phyloP scores from a whole-genome alignment of 345 rosid genomes.

The Euclidium syriacum region DNA sequence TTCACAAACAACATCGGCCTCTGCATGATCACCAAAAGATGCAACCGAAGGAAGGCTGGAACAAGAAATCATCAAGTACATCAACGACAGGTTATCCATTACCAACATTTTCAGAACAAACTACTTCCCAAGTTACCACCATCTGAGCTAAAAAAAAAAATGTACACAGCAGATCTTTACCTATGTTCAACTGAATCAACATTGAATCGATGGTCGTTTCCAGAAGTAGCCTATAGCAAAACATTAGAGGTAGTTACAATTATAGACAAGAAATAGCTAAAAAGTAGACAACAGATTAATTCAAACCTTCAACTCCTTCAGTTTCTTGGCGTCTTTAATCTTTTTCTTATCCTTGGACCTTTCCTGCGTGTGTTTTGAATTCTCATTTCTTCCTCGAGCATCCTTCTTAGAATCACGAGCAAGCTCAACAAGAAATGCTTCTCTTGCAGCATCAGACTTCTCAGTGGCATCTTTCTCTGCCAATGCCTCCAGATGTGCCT shows the following conservation, averaged over 20 bases:
- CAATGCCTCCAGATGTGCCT: slow-evolving; percentile 87
- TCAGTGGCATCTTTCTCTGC: slow-evolving; percentile 94
- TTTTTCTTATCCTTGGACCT: slow-evolving; percentile 81
- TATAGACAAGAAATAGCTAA: slow-evolving; percentile 1
- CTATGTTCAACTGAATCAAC: slow-evolving; percentile 45
- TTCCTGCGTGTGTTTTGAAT: slow-evolving; percentile 54
- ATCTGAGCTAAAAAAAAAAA: neutral
- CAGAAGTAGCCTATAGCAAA: slow-evolving; percentile 44
- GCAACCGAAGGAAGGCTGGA: slow-evolving; percentile 57
- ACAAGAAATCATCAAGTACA: slow-evolving; percentile 26
- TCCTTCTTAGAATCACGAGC: slow-evolving; percentile 82
- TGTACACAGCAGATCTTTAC: slow-evolving; percentile 32
- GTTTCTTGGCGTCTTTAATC: slow-evolving; percentile 62
- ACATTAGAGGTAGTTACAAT: slow-evolving; percentile 8
- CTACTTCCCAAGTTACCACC: slow-evolving; percentile 13
- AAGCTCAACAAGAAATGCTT: slow-evolving; percentile 91
- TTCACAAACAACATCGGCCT: slow-evolving; percentile 38
- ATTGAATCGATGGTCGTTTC: slow-evolving; percentile 39
- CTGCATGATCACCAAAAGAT: slow-evolving; percentile 47
- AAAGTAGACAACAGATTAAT: neutral
- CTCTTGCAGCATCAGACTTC: slow-evolving; percentile 97
- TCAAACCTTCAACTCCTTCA: slow-evolving; percentile 71
- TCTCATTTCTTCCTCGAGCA: slow-evolving; percentile 54
- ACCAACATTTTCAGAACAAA: neutral
- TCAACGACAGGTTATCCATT: neutral